Evolutionary conservation across 2,329 filamentous ascomycete species (phyloP).

Genomic region (Gaeumannomyces tritici): DNA sequence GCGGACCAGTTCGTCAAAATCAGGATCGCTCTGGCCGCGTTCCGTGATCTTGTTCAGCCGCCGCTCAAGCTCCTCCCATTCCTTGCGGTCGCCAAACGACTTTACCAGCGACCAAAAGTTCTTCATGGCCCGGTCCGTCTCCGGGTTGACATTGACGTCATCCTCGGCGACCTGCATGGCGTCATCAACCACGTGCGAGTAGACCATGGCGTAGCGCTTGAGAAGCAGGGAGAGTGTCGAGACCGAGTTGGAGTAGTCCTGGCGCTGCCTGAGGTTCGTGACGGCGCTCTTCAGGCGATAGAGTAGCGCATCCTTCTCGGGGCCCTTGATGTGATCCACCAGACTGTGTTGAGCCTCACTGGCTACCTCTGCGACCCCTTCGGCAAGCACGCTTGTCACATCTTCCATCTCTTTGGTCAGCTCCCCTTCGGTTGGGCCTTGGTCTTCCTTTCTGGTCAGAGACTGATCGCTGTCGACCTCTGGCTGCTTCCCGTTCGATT

Average conservation of each 20-base stretch:
- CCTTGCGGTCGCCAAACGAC: conserved; percentile 63
- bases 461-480: conserved; percentile 24
- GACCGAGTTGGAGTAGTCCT: conserved; percentile 80
- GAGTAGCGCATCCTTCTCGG: conserved; percentile 66
- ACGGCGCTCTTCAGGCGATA: conserved; percentile 71
- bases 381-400: conserved; percentile 41
- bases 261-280: conserved; percentile 60
- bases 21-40: conserved; percentile 65
- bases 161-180: conserved; percentile 57
- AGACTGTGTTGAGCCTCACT: conserved; percentile 58
- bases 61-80: conserved; percentile 68
- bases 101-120: conserved; percentile 76
- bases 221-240: conserved; percentile 68
- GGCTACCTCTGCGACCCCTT: conserved; percentile 39
- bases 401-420: conserved; percentile 47
- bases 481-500: conserved; percentile 20
- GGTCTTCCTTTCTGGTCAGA: conserved; percentile 33
- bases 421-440: conserved; percentile 25
- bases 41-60: conserved; percentile 60
- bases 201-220: conserved; percentile 67
- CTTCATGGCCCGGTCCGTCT: conserved; percentile 63
- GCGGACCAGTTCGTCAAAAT: conserved; percentile 70
- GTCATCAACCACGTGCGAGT: conserved; percentile 63
- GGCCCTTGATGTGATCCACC: conserved; percentile 53
- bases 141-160: conserved; percentile 63